phyloP scores from a whole-genome alignment of 495 filamentous ascomycete species.

The Hypoxylon rickii region DNA sequence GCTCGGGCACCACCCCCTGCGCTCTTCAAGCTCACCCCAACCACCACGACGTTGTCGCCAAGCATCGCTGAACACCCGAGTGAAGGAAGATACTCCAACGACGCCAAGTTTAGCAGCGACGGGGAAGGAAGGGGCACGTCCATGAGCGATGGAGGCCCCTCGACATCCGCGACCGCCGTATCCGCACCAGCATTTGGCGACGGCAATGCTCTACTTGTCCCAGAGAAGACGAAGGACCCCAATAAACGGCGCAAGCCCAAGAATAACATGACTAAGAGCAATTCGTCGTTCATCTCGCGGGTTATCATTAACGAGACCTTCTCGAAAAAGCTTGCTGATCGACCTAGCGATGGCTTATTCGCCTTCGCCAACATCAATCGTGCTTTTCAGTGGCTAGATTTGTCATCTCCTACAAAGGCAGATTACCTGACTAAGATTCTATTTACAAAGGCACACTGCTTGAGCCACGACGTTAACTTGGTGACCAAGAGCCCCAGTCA shows the following conservation, averaged over 20 bases:
- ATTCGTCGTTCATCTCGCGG: slow-evolving; percentile 92
- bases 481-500: slow-evolving; percentile 78
- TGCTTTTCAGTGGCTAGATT: slow-evolving; percentile 75
- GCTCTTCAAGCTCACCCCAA: slow-evolving; percentile 50
- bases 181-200: slow-evolving; percentile 80
- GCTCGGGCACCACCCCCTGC: slow-evolving; percentile 61
- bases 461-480: slow-evolving; percentile 92
- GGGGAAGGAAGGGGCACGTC: slow-evolving; percentile 50
- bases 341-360: slow-evolving; percentile 76
- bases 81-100: slow-evolving; percentile 65
- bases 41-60: slow-evolving; percentile 43
- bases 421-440: slow-evolving; percentile 93
- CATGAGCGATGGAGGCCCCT: slow-evolving; percentile 43
- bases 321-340: slow-evolving; percentile 76
- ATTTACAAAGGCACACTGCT: slow-evolving; percentile 92
- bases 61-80: slow-evolving; percentile 64
- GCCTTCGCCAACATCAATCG: slow-evolving; percentile 94
- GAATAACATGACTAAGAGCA: slow-evolving; percentile 96
- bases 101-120: slow-evolving; percentile 54
- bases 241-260: slow-evolving; percentile 88
- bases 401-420: slow-evolving; percentile 64
- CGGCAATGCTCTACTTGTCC: slow-evolving; percentile 72
- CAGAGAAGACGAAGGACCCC: slow-evolving; percentile 69
- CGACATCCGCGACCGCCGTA: slow-evolving; percentile 39
- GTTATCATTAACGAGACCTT: slow-evolving; percentile 89